Base-by-base conservation (phyloP, 2,329 filamentous ascomycete genomes). In the Neonectria neomacrospora region DNA sequence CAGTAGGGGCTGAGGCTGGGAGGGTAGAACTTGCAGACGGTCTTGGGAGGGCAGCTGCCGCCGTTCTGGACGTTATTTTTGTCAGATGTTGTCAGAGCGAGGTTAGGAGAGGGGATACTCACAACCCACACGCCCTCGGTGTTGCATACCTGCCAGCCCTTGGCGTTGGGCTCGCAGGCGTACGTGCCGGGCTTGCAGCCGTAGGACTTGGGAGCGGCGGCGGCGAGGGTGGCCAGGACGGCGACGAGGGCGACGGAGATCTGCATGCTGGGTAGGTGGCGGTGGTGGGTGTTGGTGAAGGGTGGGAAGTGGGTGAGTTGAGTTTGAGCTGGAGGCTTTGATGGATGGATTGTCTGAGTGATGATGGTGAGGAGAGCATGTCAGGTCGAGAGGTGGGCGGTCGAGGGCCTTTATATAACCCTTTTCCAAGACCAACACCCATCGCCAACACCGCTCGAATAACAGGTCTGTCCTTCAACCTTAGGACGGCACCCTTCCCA, bases 1-100 rank as follows among this genome's bases (percentile, higher is more conserved):
- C 78, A 80, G 76, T 80, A 80, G 63, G 78, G 78, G 74, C 75
- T 78, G 51, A 64, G 54, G 71, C 73, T 80, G 41, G 66, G 58
- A 42, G 66, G 37, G 71, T 75, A 73, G 74, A 80, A 80, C 71
- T 75, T 74, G 72, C 78, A 80, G 39, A 67, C 39, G 16, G 77
- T 79, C 54, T 77, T 67, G 63, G 76, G 77, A 12, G 77, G 77
- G 64, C 78, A 80, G 56, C 62, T 57, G 11, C 78, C 78, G 22
- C 69, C 75, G 54, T 63, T 71, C 78, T 80, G 23, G 23, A 39
- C 22, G 23, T 10, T 6, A 1, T 10, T 48, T 56, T 8, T 54
- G 63, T 12, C 10, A 28, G 14, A 3, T 9, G 30, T 20, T 20
- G 14, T 23, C n/a, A 20, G 6, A 37, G 37, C 6, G 39, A 51